Percentiles rank a stretch among this genome's conserved stretches.
These are phyloP conservation scores for Populus hybrid DNA, from an alignment of 441 rosid species.

Conservation along the genomic window DNA sequence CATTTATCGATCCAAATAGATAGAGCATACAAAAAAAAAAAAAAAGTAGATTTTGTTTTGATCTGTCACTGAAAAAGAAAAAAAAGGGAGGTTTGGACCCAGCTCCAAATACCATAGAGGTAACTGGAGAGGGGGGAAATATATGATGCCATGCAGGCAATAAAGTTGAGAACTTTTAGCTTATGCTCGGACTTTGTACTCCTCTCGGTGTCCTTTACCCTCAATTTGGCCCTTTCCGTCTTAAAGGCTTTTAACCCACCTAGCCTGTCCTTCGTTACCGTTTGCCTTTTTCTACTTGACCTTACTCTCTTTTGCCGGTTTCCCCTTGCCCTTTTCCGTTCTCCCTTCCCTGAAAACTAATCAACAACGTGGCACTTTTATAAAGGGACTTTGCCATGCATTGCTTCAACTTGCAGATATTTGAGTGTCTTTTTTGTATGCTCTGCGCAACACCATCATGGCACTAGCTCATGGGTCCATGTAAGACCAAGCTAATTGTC, in stretches of 20 bases:
- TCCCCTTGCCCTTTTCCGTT: constrained; percentile 18
- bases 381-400: neutral
- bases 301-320: constrained; percentile 12
- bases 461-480: neutral
- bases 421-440: neutral
- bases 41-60: constrained; percentile 17
- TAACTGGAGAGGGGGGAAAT: no score
- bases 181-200: constrained; percentile 22
- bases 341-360: neutral
- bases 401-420: neutral
- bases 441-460: neutral
- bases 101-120: neutral
- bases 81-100: neutral
- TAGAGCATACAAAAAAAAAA: neutral
- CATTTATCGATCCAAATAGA: neutral
- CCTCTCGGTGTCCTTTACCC: constrained; percentile 9
- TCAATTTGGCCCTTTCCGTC: constrained; percentile 4
- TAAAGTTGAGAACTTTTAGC: constrained; percentile 18
- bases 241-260: constrained; percentile 7
- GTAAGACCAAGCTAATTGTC: neutral
- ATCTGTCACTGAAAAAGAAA: constrained; percentile 12
- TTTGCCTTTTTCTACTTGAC: constrained; percentile 25
- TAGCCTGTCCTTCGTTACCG: constrained; percentile 18
- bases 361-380: neutral
- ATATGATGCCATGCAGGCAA: constrained; percentile 15